Evolutionary conservation across 1,284 basidiomycete genomes (phyloP).

Genomic region (Ceratobasidium sp.): DNA sequence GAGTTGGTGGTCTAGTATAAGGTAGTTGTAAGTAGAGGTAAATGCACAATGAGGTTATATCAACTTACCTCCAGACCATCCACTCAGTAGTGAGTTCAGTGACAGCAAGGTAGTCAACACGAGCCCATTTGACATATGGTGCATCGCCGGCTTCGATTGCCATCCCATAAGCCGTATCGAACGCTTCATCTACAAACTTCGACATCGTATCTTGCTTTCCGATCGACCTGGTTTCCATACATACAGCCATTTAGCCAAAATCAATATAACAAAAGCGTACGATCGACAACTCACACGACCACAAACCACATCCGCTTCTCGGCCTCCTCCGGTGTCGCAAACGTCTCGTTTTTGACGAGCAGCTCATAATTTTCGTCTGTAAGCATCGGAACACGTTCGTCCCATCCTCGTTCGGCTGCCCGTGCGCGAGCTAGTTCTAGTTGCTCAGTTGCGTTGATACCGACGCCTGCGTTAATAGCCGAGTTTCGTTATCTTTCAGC

Average conservation of each 20-base stretch:
- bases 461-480: slow-evolving; percentile 53
- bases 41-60: background rate
- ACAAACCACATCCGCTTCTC: slow-evolving; percentile 77
- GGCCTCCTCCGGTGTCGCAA: slow-evolving; percentile 72
- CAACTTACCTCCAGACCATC: slow-evolving; percentile 79
- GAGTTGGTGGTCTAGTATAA: slow-evolving; percentile 71
- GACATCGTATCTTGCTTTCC: slow-evolving; percentile 63
- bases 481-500: slow-evolving; percentile 20
- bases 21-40: slow-evolving; percentile 37
- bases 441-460: slow-evolving; percentile 77
- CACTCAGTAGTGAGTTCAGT: slow-evolving; percentile 84
- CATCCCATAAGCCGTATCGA: slow-evolving; percentile 77
- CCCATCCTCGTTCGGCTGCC: slow-evolving; percentile 68
- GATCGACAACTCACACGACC: slow-evolving; percentile 69
- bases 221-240: slow-evolving; percentile 66
- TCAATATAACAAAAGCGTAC: slow-evolving; percentile 21
- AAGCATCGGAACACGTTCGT: slow-evolving; percentile 76
- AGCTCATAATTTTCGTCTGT: slow-evolving; percentile 81
- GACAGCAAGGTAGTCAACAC: slow-evolving; percentile 85
- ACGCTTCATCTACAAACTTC: slow-evolving; percentile 74
- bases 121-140: slow-evolving; percentile 78
- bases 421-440: slow-evolving; percentile 61
- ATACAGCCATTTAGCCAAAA: slow-evolving; percentile 62
- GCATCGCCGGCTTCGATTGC: slow-evolving; percentile 72
- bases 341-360: slow-evolving; percentile 73